Evolutionary conservation across 352 stramenopile species (phyloP), one percentile per base, ranked within the genome.

Genomic region (Hyaloperonospora brassicae): DNA sequence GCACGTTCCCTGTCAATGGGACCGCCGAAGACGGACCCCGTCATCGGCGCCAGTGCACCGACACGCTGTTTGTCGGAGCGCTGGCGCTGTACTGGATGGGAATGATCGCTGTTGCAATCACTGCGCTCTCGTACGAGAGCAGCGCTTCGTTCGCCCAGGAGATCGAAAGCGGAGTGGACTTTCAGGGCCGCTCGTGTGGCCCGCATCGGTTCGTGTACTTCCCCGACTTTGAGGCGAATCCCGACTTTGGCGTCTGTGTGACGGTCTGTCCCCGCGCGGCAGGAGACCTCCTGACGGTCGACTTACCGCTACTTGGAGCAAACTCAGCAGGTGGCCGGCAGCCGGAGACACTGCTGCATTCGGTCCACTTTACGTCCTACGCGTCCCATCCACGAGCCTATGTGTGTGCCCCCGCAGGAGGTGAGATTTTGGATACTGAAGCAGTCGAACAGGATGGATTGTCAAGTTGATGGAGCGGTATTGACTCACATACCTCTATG

Each of bases 181-280:
- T 86, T 55, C 69, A 80, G 10, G 82, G 82, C 30, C 61, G 74
- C 2, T 47, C 72, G 25, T 93, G 82, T 57, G 76, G 66, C 12
- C 5, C n/a, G 2, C 59, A 56, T 23, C 56, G 60, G 8, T 86
- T 82, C 46, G 76, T 93, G 3, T 93, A 88, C 45, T 93, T 89
- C 53, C 82, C 82, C 3, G 76, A 89, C 39, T 77, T 81, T 40
- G 48, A 62, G 11, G 30, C 17, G 2, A 88, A 90, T 55, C 76
- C 82, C 13, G 82, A 93, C 52, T 93, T 93, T 71, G 82, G 82
- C 3, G 59, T 93, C 30, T 93, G 82, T 58, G 74, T 93, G 25
- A 59, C 74, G 25, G 21, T 49, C 14, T 93, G 82, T 64, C 79
- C 79, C 0, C 43, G 45, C 2, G 58, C 43, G 7, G 62, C 56